Evolutionary conservation across 768 basidiomycete species (phyloP), one percentile per base, ranked within the genome.

Genomic region (Agrocybe praecox): DNA sequence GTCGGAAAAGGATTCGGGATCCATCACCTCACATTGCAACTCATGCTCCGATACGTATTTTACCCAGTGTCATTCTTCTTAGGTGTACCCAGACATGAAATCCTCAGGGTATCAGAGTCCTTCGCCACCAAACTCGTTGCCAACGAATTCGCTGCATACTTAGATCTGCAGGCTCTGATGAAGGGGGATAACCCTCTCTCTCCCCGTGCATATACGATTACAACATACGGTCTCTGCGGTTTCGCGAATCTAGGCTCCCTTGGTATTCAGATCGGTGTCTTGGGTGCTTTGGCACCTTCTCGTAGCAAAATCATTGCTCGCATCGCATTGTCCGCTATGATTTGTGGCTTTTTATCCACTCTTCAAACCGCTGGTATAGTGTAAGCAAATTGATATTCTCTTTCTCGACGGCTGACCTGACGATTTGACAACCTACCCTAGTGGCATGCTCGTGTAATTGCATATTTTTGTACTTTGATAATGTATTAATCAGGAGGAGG

Each of bases 241-340:
- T 96, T 96, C 66, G 92, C 92, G 57, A 96, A 96, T 69, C 76
- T 93, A 45, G 85, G 89, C 53, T 91, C 91, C 7, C 76, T 94
- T 22, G 94, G 94, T 66, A 93, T 96, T 62, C 91, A 94, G 70
- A 76, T 80, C 21, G 78, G 78, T 61, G 78, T 80, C n/a, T 71
- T 80, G 26, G 67, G 77, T 51, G 76, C 78, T 33, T 67, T 80
- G 60, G 78, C 74, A 11, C 78, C 78, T 18, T 76, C 87, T 21
- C 83, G 87, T 58, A 78, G 81, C 53, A 89, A 83, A 65, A 74
- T 82, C 60, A 95, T 96, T 63, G 87, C 90, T 19, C 79, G 65
- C 50, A 62, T 74, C 29, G 74, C 74, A 7, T 40, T 67, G 10
- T 67, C 66, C 18, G 66, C 66, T 10, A 74, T 74, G 73, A 57